Percentiles rank a stretch among this genome's conserved stretches.
Conservation (phyloP, 345 rosid species). For the Xanthoceras sorbifolium region DNA sequence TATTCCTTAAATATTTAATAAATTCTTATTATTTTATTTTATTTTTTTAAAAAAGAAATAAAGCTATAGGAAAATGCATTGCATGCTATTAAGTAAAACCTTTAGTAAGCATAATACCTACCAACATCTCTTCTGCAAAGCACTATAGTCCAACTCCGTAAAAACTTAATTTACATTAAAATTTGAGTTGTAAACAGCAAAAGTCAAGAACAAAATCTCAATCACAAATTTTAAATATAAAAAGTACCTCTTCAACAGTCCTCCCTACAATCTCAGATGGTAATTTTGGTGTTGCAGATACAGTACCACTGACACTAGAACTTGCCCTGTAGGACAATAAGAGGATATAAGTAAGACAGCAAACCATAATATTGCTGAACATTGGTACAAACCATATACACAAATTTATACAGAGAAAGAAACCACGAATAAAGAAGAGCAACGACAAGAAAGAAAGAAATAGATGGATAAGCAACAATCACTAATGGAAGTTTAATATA, state of each 20-base stretch:
- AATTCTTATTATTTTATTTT: not conserved
- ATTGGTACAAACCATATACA: not conserved
- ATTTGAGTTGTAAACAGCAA: not conserved
- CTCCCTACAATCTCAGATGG: constrained; percentile 92
- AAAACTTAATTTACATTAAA: not conserved
- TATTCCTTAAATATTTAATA: not conserved
- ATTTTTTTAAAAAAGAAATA: not conserved
- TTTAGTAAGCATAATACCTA: not conserved
- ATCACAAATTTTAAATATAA: not conserved
- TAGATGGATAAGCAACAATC: not conserved
- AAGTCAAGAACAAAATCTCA: not conserved
- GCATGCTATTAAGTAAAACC: not conserved
- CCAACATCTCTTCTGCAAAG: not conserved
- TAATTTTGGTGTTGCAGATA: constrained; percentile 59
- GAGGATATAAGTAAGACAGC: not conserved
- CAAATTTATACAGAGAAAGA: not conserved
- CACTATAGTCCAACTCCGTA: not conserved
- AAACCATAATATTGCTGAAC: not conserved
- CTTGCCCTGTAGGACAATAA: constrained; percentile 47
- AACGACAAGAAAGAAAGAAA: not conserved
- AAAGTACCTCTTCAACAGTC: constrained; percentile 91
- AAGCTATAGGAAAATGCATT: not conserved
- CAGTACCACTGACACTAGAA: constrained; percentile 49
- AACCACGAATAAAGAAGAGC: not conserved
- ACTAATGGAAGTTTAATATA: not conserved